phyloP scores from a whole-genome alignment of 2,329 filamentous ascomycete species.

The Hortaea sp. region DNA sequence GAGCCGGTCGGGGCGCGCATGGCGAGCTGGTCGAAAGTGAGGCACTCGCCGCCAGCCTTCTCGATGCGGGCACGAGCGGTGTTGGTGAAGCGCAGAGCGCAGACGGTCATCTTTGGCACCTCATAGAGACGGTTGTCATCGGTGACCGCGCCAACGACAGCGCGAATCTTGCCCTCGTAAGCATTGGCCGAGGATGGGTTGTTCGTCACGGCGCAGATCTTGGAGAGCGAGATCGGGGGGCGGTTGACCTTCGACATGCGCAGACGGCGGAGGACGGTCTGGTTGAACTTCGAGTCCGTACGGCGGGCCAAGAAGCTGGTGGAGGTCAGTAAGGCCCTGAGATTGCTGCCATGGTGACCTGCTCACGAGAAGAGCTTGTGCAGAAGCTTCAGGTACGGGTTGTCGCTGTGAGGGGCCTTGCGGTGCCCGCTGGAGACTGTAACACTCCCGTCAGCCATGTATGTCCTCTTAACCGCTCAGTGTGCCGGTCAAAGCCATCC shows the following conservation, averaged over 20 bases:
- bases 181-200: constrained; percentile 41
- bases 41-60: constrained; percentile 85
- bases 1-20: constrained; percentile 87
- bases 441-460: no score
- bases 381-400: constrained; percentile 42
- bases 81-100: constrained; percentile 91
- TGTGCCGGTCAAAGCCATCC: no score
- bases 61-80: constrained; percentile 88
- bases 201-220: constrained; percentile 59
- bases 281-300: constrained; percentile 97
- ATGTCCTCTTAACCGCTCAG: no score
- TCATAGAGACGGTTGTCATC: constrained; percentile 92
- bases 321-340: neutral
- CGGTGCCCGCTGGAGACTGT: constrained; percentile 15
- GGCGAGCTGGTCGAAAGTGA: constrained; percentile 96
- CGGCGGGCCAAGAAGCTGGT: constrained; percentile 40
- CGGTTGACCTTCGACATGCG: constrained; percentile 29
- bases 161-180: constrained; percentile 72
- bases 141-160: constrained; percentile 89
- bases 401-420: constrained; percentile 69
- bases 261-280: constrained; percentile 91
- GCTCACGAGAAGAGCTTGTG: constrained; percentile 2
- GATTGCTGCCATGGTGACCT: neutral
- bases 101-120: constrained; percentile 86
- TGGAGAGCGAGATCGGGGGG: constrained; percentile 81